Percentiles rank a stretch among this genome's conserved stretches.
phyloP scores from a whole-genome alignment of 371 early-diverging fungal species.

The Lichtheimia ornata region DNA sequence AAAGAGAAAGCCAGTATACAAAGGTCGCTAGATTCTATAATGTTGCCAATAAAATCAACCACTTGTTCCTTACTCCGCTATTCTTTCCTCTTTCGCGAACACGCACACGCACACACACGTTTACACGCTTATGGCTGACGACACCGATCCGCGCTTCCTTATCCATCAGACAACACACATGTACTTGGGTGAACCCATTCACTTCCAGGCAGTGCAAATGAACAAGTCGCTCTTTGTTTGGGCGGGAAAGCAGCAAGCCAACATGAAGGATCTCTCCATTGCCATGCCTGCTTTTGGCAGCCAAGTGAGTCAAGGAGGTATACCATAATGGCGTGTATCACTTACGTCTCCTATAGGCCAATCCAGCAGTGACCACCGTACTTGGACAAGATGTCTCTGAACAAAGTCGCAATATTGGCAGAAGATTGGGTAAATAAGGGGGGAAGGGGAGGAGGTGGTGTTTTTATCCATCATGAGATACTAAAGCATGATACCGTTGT shows the following conservation, averaged over 20 bases:
- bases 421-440: constrained; percentile 41
- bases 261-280: constrained; percentile 42
- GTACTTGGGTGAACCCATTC: constrained; percentile 38
- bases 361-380: constrained; percentile 46
- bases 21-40: constrained; percentile 61
- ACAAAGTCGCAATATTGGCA: constrained; percentile 36
- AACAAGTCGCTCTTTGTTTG: constrained; percentile 39
- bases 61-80: background rate
- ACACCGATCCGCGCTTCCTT: constrained; percentile 26
- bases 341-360: constrained; percentile 11
- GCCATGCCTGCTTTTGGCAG: constrained; percentile 39
- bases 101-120: background rate
- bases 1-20: constrained; percentile 87
- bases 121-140: background rate
- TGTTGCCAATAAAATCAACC: background rate
- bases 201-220: constrained; percentile 43
- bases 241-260: constrained; percentile 38
- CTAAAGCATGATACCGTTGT: background rate
- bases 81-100: background rate
- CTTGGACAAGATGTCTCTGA: constrained; percentile 48
- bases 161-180: constrained; percentile 45
- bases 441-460: no score
- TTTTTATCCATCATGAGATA: background rate
- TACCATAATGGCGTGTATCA: background rate
- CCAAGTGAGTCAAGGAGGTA: constrained; percentile 19